phyloP scores from a whole-genome alignment of 140 eudicot species.

The Senecio squalidus region DNA sequence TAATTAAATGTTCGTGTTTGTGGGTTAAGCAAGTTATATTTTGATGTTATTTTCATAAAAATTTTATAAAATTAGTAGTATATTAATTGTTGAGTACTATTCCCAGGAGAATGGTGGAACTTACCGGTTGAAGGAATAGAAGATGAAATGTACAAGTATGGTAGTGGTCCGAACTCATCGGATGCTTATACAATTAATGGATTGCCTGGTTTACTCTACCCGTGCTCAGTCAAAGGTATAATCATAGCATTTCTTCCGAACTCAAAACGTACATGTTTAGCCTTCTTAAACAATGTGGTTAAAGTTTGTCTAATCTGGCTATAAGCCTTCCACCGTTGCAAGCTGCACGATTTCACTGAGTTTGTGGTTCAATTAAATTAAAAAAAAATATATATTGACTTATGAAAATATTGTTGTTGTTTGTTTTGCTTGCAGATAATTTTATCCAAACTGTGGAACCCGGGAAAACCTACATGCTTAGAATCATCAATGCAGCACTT shows the following conservation, averaged over 20 bases:
- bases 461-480: constrained; percentile 62
- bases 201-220: constrained; percentile 58
- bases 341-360: neutral
- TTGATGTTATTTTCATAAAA: too few species aligned
- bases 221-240: constrained; percentile 56
- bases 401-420: neutral
- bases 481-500: constrained; percentile 76
- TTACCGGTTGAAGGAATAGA: constrained; percentile 46
- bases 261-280: neutral
- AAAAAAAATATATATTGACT: too few species aligned
- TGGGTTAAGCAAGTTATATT: too few species aligned
- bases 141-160: constrained; percentile 39
- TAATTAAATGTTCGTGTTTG: too few species aligned
- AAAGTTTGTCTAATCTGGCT: neutral
- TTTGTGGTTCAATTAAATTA: too few species aligned
- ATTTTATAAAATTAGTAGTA: too few species aligned
- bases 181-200: constrained; percentile 81
- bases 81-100: neutral
- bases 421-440: constrained; percentile 50
- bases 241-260: neutral
- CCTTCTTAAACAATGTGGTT: neutral
- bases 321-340: too few species aligned
- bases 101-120: constrained; percentile 78
- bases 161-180: constrained; percentile 70
- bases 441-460: constrained; percentile 44